A percentile compares a stretch with the other conserved stretches of the same genome.
Conservation (phyloP, 345 rosid genomes). For the Dimocarpus longan region DNA sequence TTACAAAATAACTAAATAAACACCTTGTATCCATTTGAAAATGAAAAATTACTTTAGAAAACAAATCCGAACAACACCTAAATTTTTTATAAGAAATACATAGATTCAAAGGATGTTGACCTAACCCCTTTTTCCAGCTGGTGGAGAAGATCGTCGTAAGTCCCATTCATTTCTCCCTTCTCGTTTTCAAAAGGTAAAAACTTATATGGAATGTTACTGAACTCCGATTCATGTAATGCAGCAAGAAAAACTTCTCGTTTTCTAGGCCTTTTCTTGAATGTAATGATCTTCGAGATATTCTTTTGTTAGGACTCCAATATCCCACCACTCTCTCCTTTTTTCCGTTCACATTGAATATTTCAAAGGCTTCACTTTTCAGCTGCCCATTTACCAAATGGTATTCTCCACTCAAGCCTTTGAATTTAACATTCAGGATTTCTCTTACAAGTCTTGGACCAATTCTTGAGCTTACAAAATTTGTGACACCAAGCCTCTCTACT, state of each 20-base stretch:
- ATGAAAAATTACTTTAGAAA: too few species aligned
- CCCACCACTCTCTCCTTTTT: conserved; percentile 37
- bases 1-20: too few species aligned
- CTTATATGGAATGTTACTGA: conserved; percentile 23
- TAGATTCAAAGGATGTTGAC: background rate
- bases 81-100: background rate
- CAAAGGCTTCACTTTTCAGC: conserved; percentile 37
- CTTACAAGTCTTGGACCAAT: conserved; percentile 13
- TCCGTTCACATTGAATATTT: conserved; percentile 47
- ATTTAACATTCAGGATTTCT: conserved; percentile 6
- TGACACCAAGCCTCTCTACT: conserved; percentile 1
- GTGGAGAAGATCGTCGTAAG: conserved; percentile 32
- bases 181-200: conserved; percentile 21
- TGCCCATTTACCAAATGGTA: conserved; percentile 37
- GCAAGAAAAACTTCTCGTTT: conserved; percentile 38
- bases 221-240: conserved; percentile 26
- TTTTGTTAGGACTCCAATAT: conserved; percentile 36
- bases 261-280: too few species aligned
- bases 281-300: conserved; percentile 8
- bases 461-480: conserved; percentile 22
- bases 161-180: conserved; percentile 14
- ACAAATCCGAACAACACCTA: too few species aligned
- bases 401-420: conserved; percentile 20
- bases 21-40: too few species aligned
- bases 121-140: conserved; percentile 21